Evolutionary conservation across 345 rosid genomes (phyloP), one percentile per base, ranked within the genome.

Genomic region (Luvunga scandens): DNA sequence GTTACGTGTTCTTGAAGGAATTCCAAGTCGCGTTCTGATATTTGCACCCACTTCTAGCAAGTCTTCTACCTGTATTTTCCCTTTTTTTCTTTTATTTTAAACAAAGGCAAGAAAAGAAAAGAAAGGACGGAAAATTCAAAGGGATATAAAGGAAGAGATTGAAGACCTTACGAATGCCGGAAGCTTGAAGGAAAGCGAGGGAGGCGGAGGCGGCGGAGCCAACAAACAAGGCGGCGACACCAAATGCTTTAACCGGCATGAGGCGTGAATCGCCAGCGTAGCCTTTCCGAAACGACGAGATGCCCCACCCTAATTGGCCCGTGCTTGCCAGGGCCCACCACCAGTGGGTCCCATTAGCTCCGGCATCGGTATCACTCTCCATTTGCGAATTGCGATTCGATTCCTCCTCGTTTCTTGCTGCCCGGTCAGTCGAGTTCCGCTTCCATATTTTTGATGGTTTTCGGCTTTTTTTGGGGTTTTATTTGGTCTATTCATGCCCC

Each of bases 181-280:
- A 84, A 56, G 86, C 88, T 61, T 69, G 76, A 61, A 88, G 86
- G 67, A 73, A 78, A 71, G 86, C 82, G 42, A 81, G 12, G 69
- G 86, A 67, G 57, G 82, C 87, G 3, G 82, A 36, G 57, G 86
- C 81, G 28, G 81, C 75, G 65, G 88, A 83, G 36, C 90, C 87
- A 10, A 86, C 79, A 64, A 86, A 88, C 31, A 88, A 87, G 36
- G 87, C 75, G 53, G 87, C 87, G 61, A 88, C 80, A 18, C 77
- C 87, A n/a, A 84, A 83, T 28, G 91, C 89, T 75, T 86, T 88
- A 1, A 84, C 13, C 67, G 89, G 89, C 89, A 88, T 80, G 5
- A 83, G 39, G 2, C 77, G 81, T 65, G 65, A 53, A 9, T 82
- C 81, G 6, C 86, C 86, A 6, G 67, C 39, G 66, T 39, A 77